Percentiles rank a stretch among this genome's conserved stretches.
These are phyloP conservation scores for Monilinia laxa DNA, from an alignment of 2,329 filamentous ascomycete species.

Conservation along the genomic window DNA sequence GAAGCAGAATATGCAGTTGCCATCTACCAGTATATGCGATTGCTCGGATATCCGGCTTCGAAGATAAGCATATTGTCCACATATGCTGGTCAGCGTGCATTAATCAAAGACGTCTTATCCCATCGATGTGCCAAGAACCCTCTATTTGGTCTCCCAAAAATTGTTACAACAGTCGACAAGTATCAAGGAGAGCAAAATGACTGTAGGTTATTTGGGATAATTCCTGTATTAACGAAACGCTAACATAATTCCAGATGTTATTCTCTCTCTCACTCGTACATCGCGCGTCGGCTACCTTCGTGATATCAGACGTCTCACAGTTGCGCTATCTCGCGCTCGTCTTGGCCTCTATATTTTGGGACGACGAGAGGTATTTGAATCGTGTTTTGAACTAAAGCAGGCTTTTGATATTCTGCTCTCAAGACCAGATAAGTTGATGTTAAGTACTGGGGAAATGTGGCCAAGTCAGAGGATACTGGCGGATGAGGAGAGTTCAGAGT, in stretches of 20 bases:
- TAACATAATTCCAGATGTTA: constrained; percentile 63
- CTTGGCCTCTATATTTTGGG: constrained; percentile 91
- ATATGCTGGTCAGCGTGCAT: constrained; percentile 86
- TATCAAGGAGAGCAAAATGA: constrained; percentile 99
- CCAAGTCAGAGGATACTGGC: constrained; percentile 59
- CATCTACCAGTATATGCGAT: constrained; percentile 93
- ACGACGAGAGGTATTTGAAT: constrained; percentile 82
- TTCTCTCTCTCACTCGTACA: constrained; percentile 88
- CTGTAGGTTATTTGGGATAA: constrained; percentile 61
- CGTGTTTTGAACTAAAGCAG: constrained; percentile 81
- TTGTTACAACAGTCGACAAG: constrained; percentile 94
- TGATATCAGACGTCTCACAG: constrained; percentile 88
- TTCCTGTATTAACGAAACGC: constrained; percentile 5
- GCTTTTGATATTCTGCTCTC: constrained; percentile 78
- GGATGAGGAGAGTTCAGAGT: constrained; percentile 45
- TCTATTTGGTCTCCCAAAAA: constrained; percentile 84
- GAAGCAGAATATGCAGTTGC: constrained; percentile 97
- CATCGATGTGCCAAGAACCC: constrained; percentile 81
- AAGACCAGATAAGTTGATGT: constrained; percentile 75
- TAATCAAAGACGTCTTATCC: constrained; percentile 81
- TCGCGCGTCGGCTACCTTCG: constrained; percentile 87
- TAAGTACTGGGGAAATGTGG: constrained; percentile 86
- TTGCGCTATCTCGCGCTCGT: constrained; percentile 88
- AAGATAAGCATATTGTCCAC: constrained; percentile 85
- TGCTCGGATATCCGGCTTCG: constrained; percentile 79